Evolutionary conservation across 1,139 yeast species (phyloP).

Genomic region (Pichia sp.): DNA sequence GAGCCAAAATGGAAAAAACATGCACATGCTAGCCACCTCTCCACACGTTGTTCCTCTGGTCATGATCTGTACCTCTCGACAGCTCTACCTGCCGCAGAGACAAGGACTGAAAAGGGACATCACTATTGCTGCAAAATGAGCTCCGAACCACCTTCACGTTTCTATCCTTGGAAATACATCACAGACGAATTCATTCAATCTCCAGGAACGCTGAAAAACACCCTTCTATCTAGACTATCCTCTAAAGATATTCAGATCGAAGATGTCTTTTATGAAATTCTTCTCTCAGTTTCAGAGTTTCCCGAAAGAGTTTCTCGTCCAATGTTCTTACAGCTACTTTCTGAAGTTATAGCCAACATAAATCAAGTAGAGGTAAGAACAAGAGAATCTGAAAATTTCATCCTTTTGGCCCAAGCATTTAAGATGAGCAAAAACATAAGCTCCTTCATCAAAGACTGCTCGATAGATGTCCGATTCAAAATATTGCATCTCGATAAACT

Average conservation of each 20-base stretch:
- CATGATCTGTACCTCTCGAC: neutral
- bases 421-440: slow-evolving; percentile 35
- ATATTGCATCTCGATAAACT: slow-evolving; percentile 31
- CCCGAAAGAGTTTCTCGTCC: slow-evolving; percentile 19
- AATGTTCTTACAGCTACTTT: slow-evolving; percentile 5
- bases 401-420: slow-evolving; percentile 45
- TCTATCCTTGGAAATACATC: slow-evolving; percentile 24
- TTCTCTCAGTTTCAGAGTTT: slow-evolving; percentile 23
- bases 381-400: slow-evolving; percentile 32
- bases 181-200: slow-evolving; percentile 20
- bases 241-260: slow-evolving; percentile 12
- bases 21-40: no score
- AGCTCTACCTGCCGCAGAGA: neutral
- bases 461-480: slow-evolving; percentile 38
- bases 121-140: neutral
- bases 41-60: neutral
- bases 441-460: slow-evolving; percentile 39
- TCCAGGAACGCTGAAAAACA: slow-evolving; percentile 13
- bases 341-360: slow-evolving; percentile 1
- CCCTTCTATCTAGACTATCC: slow-evolving; percentile 14
- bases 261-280: slow-evolving; percentile 31
- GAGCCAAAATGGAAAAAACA: no score
- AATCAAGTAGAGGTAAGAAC: slow-evolving; percentile 15
- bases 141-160: neutral
- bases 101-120: no score